Conservation (phyloP, 2,329 filamentous ascomycete species). For the Elsinoe necatrix region DNA sequence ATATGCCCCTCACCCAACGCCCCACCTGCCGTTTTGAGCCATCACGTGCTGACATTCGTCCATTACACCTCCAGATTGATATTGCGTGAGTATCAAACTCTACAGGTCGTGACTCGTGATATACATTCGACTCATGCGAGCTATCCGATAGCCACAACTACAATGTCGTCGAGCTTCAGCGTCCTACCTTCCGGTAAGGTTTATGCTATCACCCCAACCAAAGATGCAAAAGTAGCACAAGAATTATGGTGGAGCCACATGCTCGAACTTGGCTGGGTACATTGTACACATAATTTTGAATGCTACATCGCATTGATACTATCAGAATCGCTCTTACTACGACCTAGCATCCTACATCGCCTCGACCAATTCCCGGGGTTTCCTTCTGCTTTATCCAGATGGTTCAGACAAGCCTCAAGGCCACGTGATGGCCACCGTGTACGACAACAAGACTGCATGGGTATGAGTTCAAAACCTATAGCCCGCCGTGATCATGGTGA, state of each 20-base stretch:
- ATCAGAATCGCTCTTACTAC: slow-evolving; percentile 27
- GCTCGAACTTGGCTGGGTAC: slow-evolving; percentile 29
- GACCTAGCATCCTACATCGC: slow-evolving; percentile 30
- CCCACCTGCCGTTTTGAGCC: slow-evolving; percentile 5
- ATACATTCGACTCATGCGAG: too few relatives aligned
- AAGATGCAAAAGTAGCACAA: slow-evolving; percentile 1
- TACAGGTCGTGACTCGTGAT: too few relatives aligned
- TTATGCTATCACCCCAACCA: not conserved
- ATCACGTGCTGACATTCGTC: not conserved
- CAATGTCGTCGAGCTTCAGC: not conserved
- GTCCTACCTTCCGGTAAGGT: not conserved
- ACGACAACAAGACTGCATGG: slow-evolving; percentile 33
- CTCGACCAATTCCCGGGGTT: slow-evolving; percentile 24
- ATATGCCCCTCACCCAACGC: too few relatives aligned
- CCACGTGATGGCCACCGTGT: slow-evolving; percentile 28
- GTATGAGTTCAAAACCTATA: too few relatives aligned
- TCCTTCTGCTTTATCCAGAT: slow-evolving; percentile 28
- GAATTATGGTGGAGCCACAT: slow-evolving; percentile 32
- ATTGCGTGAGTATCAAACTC: too few relatives aligned
- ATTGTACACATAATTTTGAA: not conserved
- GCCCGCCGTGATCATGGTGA: too few relatives aligned
- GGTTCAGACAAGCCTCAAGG: slow-evolving; percentile 25
- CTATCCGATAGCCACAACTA: not conserved
- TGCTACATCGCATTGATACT: not conserved
- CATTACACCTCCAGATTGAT: too few relatives aligned